Conservation (phyloP, 1,284 basidiomycete genomes). For the Fomes fomentarius region DNA sequence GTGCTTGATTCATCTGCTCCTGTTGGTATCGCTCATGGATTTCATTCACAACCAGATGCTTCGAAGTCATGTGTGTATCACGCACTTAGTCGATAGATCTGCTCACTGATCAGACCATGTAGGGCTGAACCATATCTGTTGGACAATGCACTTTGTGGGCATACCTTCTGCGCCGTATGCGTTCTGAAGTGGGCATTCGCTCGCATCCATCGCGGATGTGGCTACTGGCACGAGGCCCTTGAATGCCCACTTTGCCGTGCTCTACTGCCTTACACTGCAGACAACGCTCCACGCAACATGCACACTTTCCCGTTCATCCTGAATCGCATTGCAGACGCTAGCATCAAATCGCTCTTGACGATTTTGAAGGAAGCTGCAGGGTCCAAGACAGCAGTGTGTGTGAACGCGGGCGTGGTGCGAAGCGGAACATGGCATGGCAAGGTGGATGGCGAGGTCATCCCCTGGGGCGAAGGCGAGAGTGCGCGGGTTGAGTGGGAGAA, state of each 20-base stretch:
- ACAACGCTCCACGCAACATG: slow-evolving; percentile 48
- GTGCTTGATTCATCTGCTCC: slow-evolving; percentile 24
- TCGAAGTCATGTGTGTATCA: slow-evolving; percentile 42
- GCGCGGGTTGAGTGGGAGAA: slow-evolving; percentile 22
- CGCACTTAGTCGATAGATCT: background rate
- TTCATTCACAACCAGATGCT: slow-evolving; percentile 36
- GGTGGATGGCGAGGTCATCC: slow-evolving; percentile 8
- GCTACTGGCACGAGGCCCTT: slow-evolving; percentile 65
- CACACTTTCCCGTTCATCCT: slow-evolving; percentile 63
- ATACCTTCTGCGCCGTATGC: slow-evolving; percentile 67
- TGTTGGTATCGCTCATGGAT: background rate
- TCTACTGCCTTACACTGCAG: slow-evolving; percentile 50
- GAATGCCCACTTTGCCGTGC: slow-evolving; percentile 69
- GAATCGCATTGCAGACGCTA: slow-evolving; percentile 55
- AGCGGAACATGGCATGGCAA: background rate
- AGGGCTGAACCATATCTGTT: slow-evolving; percentile 65
- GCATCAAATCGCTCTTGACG: slow-evolving; percentile 51
- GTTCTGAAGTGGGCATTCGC: slow-evolving; percentile 71
- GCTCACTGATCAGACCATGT: background rate
- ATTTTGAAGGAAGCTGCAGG: slow-evolving; percentile 34
- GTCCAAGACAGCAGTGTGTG: background rate
- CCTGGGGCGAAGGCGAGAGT: slow-evolving; percentile 20
- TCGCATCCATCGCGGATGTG: slow-evolving; percentile 58
- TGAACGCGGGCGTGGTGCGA: background rate
- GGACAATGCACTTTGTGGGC: slow-evolving; percentile 58